phyloP scores from a whole-genome alignment of 176 grass and related monocot species.

The Tillandsia leiboldiana region DNA sequence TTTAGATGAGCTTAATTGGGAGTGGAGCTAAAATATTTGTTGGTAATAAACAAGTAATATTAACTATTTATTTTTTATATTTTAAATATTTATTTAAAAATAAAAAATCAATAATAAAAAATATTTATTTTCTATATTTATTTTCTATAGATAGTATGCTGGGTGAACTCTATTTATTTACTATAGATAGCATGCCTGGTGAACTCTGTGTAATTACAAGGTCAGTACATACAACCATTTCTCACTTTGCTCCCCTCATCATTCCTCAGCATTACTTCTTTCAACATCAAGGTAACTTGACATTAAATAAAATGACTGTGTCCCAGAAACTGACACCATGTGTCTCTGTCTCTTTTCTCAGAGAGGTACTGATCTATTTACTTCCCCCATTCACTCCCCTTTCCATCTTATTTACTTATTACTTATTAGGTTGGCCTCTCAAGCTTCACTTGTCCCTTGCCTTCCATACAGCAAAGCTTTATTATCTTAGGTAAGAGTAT shows the following conservation, averaged over 20 bases:
- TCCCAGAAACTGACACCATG: neutral
- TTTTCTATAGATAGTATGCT: too few species aligned
- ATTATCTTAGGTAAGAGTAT: neutral
- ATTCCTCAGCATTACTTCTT: neutral
- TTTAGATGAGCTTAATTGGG: too few species aligned
- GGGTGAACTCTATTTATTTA: too few species aligned
- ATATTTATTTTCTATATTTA: too few species aligned
- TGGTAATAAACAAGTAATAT: too few species aligned
- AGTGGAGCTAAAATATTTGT: too few species aligned
- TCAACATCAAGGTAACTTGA: neutral
- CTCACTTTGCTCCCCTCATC: neutral
- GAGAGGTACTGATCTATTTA: constrained; percentile 1
- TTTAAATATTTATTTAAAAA: too few species aligned
- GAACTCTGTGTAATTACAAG: too few species aligned
- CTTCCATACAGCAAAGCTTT: neutral
- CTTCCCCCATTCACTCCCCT: neutral
- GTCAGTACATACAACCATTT: neutral
- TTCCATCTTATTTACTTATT: neutral
- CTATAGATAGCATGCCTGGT: too few species aligned
- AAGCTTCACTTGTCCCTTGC: neutral
- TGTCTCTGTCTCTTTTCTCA: neutral
- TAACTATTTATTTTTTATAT: too few species aligned
- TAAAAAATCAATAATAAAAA: too few species aligned
- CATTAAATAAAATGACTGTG: neutral
- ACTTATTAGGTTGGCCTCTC: neutral